phyloP scores from a whole-genome alignment of 768 basidiomycete species.

The Cystobasidium onofrii region DNA sequence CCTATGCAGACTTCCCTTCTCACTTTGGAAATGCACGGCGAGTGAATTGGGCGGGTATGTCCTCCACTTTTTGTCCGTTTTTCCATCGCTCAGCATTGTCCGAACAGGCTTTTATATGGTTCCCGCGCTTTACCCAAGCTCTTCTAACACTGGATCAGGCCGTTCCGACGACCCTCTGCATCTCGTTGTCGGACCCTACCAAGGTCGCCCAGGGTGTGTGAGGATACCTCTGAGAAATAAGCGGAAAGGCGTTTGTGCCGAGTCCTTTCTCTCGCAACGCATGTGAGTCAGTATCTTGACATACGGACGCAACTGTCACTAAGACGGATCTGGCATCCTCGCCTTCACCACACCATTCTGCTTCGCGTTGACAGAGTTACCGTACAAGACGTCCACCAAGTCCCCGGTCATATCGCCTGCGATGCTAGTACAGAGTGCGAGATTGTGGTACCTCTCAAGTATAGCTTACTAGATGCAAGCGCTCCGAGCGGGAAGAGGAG shows the following conservation, averaged over 20 bases:
- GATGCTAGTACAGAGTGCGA: constrained; percentile 85
- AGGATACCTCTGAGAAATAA: constrained; percentile 1
- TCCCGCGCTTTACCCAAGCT: not conserved
- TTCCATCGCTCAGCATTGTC: not conserved
- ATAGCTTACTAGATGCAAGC: constrained; percentile 42
- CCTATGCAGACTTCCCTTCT: constrained; percentile 4
- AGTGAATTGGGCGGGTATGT: constrained; percentile 32
- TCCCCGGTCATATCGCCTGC: constrained; percentile 90
- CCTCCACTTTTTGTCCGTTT: not conserved
- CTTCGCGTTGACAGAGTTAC: constrained; percentile 3
- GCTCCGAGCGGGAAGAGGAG: not conserved
- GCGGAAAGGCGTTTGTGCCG: constrained; percentile 29
- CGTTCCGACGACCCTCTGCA: not conserved
- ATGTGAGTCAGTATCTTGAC: not conserved
- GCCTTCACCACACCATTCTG: too few relatives aligned
- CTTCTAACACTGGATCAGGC: not conserved
- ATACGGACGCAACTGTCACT: too few relatives aligned
- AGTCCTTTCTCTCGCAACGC: constrained; percentile 4
- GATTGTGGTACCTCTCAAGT: constrained; percentile 66
- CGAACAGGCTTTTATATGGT: constrained; percentile 30
- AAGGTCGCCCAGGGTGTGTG: constrained; percentile 19
- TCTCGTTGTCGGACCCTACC: constrained; percentile 14
- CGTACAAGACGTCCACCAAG: constrained; percentile 57
- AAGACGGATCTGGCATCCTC: too few relatives aligned
- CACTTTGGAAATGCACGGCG: not conserved